Evolutionary conservation across 805 yeast genomes (phyloP).

Genomic region (Candida nemodendra): DNA sequence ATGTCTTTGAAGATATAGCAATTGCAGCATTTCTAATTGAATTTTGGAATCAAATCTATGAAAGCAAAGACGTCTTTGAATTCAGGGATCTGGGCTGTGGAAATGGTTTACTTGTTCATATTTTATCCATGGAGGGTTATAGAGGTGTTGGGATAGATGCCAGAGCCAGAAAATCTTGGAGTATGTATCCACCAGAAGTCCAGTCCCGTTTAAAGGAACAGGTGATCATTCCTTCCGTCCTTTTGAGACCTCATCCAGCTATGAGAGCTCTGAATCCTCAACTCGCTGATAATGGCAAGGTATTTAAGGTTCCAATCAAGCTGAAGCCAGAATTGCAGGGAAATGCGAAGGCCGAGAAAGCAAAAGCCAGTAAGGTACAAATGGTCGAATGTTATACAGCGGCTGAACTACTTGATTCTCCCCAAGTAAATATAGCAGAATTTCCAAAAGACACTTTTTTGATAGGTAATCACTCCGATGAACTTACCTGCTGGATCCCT

Average conservation of each 20-base stretch:
- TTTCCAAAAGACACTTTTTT: conserved; percentile 72
- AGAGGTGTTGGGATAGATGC: conserved; percentile 88
- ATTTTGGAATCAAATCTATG: conserved; percentile 62
- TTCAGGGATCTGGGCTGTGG: conserved; percentile 95
- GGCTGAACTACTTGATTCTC: conserved; percentile 48
- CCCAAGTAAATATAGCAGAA: conserved; percentile 58
- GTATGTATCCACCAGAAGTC: conserved; percentile 63
- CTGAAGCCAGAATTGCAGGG: conserved; percentile 26
- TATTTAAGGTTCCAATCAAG: conserved; percentile 51
- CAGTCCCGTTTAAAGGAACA: conserved; percentile 64
- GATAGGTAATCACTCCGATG: conserved; percentile 95
- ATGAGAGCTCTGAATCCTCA: conserved; percentile 52
- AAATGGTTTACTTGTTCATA: conserved; percentile 80
- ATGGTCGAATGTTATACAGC: conserved; percentile 57
- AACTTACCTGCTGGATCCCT: conserved; percentile 94
- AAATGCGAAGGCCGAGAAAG: conserved; percentile 8
- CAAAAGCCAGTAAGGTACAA: conserved; percentile 33
- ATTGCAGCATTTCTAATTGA: conserved; percentile 93
- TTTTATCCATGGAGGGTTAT: conserved; percentile 76
- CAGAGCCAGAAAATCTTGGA: conserved; percentile 85
- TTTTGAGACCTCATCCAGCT: conserved; percentile 70
- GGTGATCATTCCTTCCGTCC: conserved; percentile 74
- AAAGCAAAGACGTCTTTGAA: conserved; percentile 46
- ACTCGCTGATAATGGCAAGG: conserved; percentile 58
- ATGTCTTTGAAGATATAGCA: conserved; percentile 93